Conservation (phyloP, 495 filamentous ascomycete species). For the Hyaloscypha bicolor region DNA sequence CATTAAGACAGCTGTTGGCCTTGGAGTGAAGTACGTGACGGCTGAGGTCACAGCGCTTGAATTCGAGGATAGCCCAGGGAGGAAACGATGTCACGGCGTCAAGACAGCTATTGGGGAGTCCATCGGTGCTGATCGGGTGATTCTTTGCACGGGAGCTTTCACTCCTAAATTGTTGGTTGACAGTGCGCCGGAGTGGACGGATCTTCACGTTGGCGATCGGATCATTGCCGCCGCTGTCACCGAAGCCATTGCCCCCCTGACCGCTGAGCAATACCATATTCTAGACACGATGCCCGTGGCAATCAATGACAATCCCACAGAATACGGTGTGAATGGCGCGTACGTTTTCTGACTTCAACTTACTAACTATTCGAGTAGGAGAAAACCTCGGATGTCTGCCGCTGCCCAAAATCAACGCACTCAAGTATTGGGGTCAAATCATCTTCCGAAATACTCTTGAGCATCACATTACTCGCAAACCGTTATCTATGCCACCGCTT, state of each 20-base stretch:
- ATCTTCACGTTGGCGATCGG: constrained; percentile 51
- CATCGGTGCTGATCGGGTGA: constrained; percentile 46
- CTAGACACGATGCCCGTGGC: constrained; percentile 37
- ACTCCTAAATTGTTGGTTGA: constrained; percentile 60
- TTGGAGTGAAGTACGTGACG: constrained; percentile 46
- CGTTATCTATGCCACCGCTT: neutral
- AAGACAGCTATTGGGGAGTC: constrained; percentile 41
- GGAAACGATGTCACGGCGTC: constrained; percentile 40
- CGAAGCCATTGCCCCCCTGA: constrained; percentile 5
- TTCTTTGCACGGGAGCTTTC: constrained; percentile 60
- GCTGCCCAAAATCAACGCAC: neutral
- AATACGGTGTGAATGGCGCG: constrained; percentile 25
- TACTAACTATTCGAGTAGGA: constrained; percentile 9
- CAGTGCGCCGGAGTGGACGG: constrained; percentile 39
- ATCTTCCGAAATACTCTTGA: neutral
- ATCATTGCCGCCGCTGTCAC: constrained; percentile 60
- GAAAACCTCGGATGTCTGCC: neutral
- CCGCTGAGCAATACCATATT: constrained; percentile 23
- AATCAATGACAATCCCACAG: constrained; percentile 11
- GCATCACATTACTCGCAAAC: neutral
- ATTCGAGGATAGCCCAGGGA: constrained; percentile 5
- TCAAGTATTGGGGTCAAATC: neutral
- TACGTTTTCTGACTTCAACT: constrained; percentile 43
- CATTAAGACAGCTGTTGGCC: constrained; percentile 46
- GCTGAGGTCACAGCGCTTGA: constrained; percentile 18